A percentile compares a stretch with the other conserved stretches of the same genome.
phyloP scores from a whole-genome alignment of 1,139 yeast species.

The Diutina mesorugosa region DNA sequence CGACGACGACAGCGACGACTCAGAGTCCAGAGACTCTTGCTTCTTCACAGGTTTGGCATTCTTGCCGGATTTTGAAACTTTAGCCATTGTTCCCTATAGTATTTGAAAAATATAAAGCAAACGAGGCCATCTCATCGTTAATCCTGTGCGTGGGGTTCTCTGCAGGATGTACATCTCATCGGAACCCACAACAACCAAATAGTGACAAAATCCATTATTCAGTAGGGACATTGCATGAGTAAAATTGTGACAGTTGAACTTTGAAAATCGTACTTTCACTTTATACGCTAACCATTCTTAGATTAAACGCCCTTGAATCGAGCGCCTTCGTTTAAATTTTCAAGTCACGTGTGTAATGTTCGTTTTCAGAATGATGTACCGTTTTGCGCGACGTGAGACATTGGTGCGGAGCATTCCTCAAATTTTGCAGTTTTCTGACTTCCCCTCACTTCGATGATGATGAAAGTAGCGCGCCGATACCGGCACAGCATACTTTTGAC shows the following conservation, averaged over 20 bases:
- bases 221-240: too few species aligned
- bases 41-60: constrained; percentile 9
- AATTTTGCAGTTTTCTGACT: background rate
- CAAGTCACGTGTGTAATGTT: too few species aligned
- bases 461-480: background rate
- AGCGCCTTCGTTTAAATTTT: too few species aligned
- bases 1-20: constrained; percentile 7
- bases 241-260: too few species aligned
- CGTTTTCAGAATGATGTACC: background rate
- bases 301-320: too few species aligned
- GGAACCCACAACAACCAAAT: background rate
- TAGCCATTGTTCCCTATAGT: constrained; percentile 6
- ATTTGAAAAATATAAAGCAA: constrained; percentile 2
- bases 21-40: background rate
- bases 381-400: background rate
- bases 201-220: background rate
- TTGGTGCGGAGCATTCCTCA: background rate
- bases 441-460: background rate
- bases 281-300: too few species aligned
- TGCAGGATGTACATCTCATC: background rate
- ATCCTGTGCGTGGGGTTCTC: background rate
- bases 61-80: constrained; percentile 13
- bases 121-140: background rate
- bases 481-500: background rate
- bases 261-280: too few species aligned